Conservation (phyloP, 768 basidiomycete genomes). For the Tulasnella sp. region DNA sequence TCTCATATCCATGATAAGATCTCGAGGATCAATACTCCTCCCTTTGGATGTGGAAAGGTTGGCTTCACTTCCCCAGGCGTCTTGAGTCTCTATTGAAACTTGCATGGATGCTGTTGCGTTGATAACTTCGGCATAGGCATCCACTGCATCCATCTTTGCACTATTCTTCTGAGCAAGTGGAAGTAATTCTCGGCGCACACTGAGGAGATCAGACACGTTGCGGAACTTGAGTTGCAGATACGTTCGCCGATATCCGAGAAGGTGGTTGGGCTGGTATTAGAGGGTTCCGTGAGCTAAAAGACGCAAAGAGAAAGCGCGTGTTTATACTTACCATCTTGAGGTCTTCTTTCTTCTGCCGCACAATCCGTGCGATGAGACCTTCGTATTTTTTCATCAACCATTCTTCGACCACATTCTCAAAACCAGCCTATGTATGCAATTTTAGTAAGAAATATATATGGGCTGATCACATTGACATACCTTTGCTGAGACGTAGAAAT, state of each 20-base stretch:
- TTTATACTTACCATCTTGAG: slow-evolving; percentile 45
- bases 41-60: slow-evolving; percentile 25
- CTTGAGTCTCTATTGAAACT: slow-evolving; percentile 42
- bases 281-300: background rate
- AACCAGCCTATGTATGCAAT: slow-evolving; percentile 44
- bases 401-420: slow-evolving; percentile 84
- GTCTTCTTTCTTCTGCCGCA: slow-evolving; percentile 81
- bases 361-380: slow-evolving; percentile 65
- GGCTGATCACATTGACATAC: slow-evolving; percentile 32
- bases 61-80: slow-evolving; percentile 32
- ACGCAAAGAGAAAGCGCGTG: background rate
- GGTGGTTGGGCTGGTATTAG: slow-evolving; percentile 60
- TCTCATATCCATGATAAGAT: slow-evolving; percentile 84
- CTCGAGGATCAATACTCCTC: slow-evolving; percentile 65
- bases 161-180: slow-evolving; percentile 84
- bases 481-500: slow-evolving; percentile 87
- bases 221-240: slow-evolving; percentile 83
- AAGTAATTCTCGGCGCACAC: slow-evolving; percentile 74
- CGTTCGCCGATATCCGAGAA: slow-evolving; percentile 84
- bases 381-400: slow-evolving; percentile 92
- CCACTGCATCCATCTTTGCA: slow-evolving; percentile 86
- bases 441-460: background rate
- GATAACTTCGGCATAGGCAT: slow-evolving; percentile 95
- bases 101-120: slow-evolving; percentile 49
- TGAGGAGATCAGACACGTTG: slow-evolving; percentile 84